Evolutionary conservation across 306 rosid species (phyloP).

Genomic region (Inga laurina): DNA sequence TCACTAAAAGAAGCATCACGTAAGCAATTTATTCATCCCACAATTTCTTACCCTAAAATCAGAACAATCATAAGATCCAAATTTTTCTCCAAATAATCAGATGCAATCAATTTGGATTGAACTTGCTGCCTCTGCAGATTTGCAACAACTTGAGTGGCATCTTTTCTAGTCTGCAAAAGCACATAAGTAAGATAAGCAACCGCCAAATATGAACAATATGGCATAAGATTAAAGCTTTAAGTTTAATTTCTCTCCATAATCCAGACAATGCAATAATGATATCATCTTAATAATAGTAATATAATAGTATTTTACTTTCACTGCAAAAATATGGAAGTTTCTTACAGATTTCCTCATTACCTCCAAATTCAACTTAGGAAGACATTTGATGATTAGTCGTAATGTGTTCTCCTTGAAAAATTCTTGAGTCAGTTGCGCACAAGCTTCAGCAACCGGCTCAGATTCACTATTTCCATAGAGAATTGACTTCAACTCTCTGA

Average conservation of each 20-base stretch:
- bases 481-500: slow-evolving; percentile 86
- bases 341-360: slow-evolving; percentile 39
- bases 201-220: slow-evolving; percentile 1
- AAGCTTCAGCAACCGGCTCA: slow-evolving; percentile 93
- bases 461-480: slow-evolving; percentile 96
- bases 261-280: neutral
- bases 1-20: slow-evolving; percentile 25
- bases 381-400: slow-evolving; percentile 69
- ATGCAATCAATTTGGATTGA: slow-evolving; percentile 90
- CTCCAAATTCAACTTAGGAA: slow-evolving; percentile 96
- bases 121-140: slow-evolving; percentile 97
- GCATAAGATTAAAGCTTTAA: neutral
- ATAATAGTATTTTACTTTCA: neutral
- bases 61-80: slow-evolving; percentile 82
- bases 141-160: slow-evolving; percentile 97
- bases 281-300: neutral
- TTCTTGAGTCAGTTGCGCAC: slow-evolving; percentile 90
- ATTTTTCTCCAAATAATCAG: slow-evolving; percentile 90
- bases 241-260: neutral
- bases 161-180: slow-evolving; percentile 80
- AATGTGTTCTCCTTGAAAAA: slow-evolving; percentile 80
- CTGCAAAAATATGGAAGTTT: slow-evolving; percentile 13
- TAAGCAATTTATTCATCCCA: slow-evolving; percentile 1
- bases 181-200: slow-evolving; percentile 31
- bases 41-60: slow-evolving; percentile 70